Percentiles rank a stretch among this genome's conserved stretches.
Evolutionary conservation across 306 rosid genomes (phyloP).

Genomic region (Arachis hypogaea): DNA sequence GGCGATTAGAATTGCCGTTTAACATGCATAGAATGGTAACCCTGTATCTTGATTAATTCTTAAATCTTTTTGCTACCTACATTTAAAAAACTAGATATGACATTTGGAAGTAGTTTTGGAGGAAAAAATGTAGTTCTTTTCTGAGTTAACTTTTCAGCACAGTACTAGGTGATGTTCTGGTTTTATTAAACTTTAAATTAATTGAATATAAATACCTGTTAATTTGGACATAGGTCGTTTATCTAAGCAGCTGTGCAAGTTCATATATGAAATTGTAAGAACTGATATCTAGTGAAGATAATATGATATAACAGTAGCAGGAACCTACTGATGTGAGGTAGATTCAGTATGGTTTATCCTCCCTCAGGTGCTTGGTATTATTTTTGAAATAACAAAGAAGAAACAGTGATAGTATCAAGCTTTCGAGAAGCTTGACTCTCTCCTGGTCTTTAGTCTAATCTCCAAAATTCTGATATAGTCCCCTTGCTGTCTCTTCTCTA

Average conservation of each 20-base stretch:
- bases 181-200: slow-evolving; percentile 23
- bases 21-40: slow-evolving; percentile 65
- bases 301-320: no score
- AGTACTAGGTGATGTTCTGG: slow-evolving; percentile 12
- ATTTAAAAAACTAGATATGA: slow-evolving; percentile 4
- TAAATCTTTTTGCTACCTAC: slow-evolving; percentile 37
- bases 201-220: slow-evolving; percentile 14
- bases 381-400: no score
- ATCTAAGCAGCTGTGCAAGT: slow-evolving; percentile 10
- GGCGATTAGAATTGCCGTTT: slow-evolving; percentile 86
- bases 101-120: slow-evolving; percentile 21
- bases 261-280: slow-evolving; percentile 14
- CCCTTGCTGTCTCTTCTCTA: no score
- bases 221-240: background rate
- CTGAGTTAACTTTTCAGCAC: background rate
- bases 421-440: no score
- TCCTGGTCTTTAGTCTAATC: no score
- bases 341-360: no score
- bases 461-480: no score
- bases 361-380: no score
- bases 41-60: slow-evolving; percentile 57
- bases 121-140: slow-evolving; percentile 33
- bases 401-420: no score
- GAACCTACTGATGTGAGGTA: no score
- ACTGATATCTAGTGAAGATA: no score